phyloP scores from a whole-genome alignment of 371 early-diverging fungal species.

The Mortierella sp. region DNA sequence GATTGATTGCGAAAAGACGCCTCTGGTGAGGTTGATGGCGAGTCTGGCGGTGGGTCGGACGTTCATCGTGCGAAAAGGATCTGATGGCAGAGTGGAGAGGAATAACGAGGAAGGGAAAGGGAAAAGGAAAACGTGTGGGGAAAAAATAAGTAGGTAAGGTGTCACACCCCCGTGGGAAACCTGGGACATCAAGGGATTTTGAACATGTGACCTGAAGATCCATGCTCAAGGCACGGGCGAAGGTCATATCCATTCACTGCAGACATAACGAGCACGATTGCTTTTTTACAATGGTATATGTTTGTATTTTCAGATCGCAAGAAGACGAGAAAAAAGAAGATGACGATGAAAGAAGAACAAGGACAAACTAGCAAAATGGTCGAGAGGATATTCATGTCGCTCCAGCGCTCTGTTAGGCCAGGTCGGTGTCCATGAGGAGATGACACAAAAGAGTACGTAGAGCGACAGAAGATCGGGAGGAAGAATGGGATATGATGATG shows the following conservation, averaged over 20 bases:
- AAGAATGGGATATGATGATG: neutral
- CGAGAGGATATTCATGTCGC: too few species aligned
- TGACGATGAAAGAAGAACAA: neutral
- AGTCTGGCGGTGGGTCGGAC: conserved; percentile 37
- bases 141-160: too few species aligned
- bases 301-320: neutral
- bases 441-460: too few species aligned
- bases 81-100: neutral
- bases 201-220: neutral
- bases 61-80: conserved; percentile 23
- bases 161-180: conserved; percentile 11
- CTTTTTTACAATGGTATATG: neutral
- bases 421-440: too few species aligned
- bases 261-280: neutral
- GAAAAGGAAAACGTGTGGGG: too few species aligned
- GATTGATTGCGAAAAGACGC: conserved; percentile 28
- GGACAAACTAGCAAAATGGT: neutral
- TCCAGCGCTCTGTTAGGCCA: too few species aligned
- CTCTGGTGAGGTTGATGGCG: conserved; percentile 47
- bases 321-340: neutral
- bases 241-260: neutral
- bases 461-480: neutral
- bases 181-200: neutral
- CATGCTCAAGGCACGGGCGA: neutral
- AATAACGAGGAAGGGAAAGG: conserved; percentile 1